These are phyloP conservation scores for Mariannaea sp. DNA, from an alignment of 2,329 filamentous ascomycete genomes.

Conservation along the genomic window DNA sequence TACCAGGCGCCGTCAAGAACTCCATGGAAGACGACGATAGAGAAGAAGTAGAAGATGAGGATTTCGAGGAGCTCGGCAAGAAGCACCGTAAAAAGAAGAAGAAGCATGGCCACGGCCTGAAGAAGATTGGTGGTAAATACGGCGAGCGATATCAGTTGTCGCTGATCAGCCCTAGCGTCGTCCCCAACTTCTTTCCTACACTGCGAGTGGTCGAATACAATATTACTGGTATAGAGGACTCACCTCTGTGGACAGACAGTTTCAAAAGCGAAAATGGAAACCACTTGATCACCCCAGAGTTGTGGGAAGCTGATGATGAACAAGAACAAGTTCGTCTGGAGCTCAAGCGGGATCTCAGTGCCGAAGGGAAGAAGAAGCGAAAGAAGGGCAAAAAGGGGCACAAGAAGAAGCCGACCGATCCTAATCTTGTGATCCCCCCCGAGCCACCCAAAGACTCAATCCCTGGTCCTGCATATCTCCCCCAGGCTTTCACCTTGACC, in stretches of 20 bases:
- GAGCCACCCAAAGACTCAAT: slow-evolving; percentile 72
- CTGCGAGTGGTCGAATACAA: slow-evolving; percentile 95
- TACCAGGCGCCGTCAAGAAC: slow-evolving; percentile 61
- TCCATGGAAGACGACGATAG: slow-evolving; percentile 24
- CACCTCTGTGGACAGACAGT: slow-evolving; percentile 51
- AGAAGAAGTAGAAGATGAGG: slow-evolving; percentile 27
- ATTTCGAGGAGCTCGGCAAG: slow-evolving; percentile 27
- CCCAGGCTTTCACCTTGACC: slow-evolving; percentile 77
- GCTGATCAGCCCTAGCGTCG: slow-evolving; percentile 81
- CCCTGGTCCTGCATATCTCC: slow-evolving; percentile 88
- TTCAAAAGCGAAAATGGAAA: slow-evolving; percentile 16
- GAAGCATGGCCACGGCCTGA: slow-evolving; percentile 46
- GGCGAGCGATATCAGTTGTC: slow-evolving; percentile 85
- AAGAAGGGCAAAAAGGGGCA: slow-evolving; percentile 51
- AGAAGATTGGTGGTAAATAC: slow-evolving; percentile 75
- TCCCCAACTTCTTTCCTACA: slow-evolving; percentile 91
- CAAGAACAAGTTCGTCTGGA: slow-evolving; percentile 33
- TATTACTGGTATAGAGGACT: slow-evolving; percentile 72
- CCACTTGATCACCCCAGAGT: slow-evolving; percentile 9
- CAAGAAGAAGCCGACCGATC: slow-evolving; percentile 60
- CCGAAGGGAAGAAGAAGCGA: slow-evolving; percentile 41
- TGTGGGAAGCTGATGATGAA: slow-evolving; percentile 40
- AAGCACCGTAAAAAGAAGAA: slow-evolving; percentile 55
- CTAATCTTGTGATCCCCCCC: slow-evolving; percentile 68
- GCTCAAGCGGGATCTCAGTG: slow-evolving; percentile 33